Evolutionary conservation across 2,329 filamentous ascomycete species (phyloP), one percentile per base, ranked within the genome.

Genomic region (Bipolaris oryzae): DNA sequence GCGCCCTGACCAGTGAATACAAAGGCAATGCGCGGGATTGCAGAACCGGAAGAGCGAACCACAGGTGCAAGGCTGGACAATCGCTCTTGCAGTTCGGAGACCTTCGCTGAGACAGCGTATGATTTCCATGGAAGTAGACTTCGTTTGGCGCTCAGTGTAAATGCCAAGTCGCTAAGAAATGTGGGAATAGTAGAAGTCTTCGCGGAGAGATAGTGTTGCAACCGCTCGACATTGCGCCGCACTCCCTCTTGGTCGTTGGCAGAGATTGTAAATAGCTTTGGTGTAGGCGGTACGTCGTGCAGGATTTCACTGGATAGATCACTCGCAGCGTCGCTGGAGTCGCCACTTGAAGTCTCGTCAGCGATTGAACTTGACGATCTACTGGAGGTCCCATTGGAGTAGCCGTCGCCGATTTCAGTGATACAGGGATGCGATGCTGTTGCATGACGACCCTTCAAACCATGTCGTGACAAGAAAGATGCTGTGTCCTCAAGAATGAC

Each of bases 1-100:
- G 72, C 71, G 15, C 73, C 73, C 50, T 75, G 73, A 4, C 73
- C 73, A 3, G 71, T 74, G 55, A 69, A 74, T 3, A 73, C 57
- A 46, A 63, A 74, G 6, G 64, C 68, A 6, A 68, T 48, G 11
- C 63, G 39, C 25, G 53, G 53, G 31, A 34, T 55, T 13, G 39
- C 34, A 43, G 46, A 50, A 39, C 31, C 20, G 13, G 53, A 55
- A 5, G 53, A 55, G 7, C 53, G 53, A 10, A 55, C 46, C 39
- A 55, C 53, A n/a, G 39, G 46, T 21, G 46, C 16, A 50, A 50
- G 33, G 23, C 39, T 50, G n/a, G 46, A 16, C 9, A 55, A 23
- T 16, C 31, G 38, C 18, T 55, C 53, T n/a, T 39, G 33, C 13
- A 55, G 46, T 7, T 18, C 23, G 21, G 31, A n/a, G 33, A 45